Base-by-base conservation (phyloP, 352 stramenopile genomes). In the Phytophthora hybrid region DNA sequence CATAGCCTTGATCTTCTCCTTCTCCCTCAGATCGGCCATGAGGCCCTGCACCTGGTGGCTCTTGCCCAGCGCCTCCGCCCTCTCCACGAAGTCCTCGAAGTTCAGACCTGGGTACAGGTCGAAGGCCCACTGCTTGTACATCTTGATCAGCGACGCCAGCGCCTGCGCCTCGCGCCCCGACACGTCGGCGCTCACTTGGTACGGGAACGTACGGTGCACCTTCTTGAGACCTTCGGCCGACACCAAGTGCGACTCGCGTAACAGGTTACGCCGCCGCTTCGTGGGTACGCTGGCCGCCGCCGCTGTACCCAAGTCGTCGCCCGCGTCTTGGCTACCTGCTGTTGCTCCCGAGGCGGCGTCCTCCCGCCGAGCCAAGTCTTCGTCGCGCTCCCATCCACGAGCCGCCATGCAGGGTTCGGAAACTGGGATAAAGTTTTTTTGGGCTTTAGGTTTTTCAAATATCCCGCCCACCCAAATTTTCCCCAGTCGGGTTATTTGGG, bases 81-180 rank as follows among this genome's bases (percentile, higher is more conserved):
- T 77, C 10, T 93, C 87, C 26, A 93, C 69, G 60, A 96, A 93
- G 68, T 96, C 87, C 39, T 94, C 89, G 69, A 96, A 91, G 52
- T 93, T 88, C n/a, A 94, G 78, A 0, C 86, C 87, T 18, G 89
- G 87, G 59, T 92, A 94, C 41, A 96, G 75, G 49, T 94, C 89
- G 66, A 90, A 96, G 13, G 89, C 89, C 89, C 89, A 96, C 60
- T 96, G 85, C 61, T 92, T 93, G 81, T 96, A 96, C 84, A 91
- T 91, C 52, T 86, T 86, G 11, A 96, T 73, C 49, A 96, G 70
- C 34, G 80, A 87, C 21, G 69, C 76, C 49, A 96, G 64, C 37
- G 89, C 87, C 55, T 93, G 84, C 16, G 82, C 73, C 76, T 93
- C 87, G n/a, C 90, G 81, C 0, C 84, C 87, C 4, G 75, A 66